A percentile compares a stretch with the other conserved stretches of the same genome.
Conservation (phyloP, 495 filamentous ascomycete species). For the Cairneyella variabilis region DNA sequence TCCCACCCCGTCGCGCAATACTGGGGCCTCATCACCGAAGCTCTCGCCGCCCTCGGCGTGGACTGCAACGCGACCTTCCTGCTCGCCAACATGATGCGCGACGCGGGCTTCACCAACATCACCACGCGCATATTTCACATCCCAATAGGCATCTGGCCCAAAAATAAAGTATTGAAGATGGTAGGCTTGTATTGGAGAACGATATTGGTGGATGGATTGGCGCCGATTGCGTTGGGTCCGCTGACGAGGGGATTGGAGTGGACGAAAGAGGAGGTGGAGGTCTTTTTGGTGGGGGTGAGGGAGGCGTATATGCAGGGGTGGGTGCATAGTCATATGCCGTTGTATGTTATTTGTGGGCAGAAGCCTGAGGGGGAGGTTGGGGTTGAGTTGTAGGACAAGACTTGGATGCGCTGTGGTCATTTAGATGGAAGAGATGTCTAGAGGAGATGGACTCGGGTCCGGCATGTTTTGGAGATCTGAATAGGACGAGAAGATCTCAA, state of each 20-base stretch:
- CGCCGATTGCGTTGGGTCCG: conserved; percentile 59
- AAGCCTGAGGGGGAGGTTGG: conserved; percentile 24
- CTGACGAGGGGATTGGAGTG: conserved; percentile 53
- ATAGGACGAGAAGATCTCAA: no score
- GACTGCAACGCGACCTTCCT: conserved; percentile 47
- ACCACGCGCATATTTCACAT: conserved; percentile 56
- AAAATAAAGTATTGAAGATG: conserved; percentile 57
- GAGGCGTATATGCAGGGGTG: conserved; percentile 41
- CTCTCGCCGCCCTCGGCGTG: conserved; percentile 41
- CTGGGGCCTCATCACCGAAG: conserved; percentile 41
- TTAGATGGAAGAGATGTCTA: no score
- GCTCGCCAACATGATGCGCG: conserved; percentile 43
- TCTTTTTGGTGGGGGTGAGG: conserved; percentile 42
- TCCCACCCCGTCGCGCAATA: conserved; percentile 49
- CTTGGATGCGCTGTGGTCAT: no score
- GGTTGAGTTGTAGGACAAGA: not conserved
- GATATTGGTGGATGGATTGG: conserved; percentile 55
- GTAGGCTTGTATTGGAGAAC: conserved; percentile 56
- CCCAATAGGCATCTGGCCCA: conserved; percentile 65
- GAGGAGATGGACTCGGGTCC: no score
- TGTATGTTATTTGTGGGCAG: conserved; percentile 47
- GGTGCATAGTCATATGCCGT: conserved; percentile 44
- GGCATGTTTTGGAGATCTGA: no score
- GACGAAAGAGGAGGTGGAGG: conserved; percentile 41
- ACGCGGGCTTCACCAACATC: conserved; percentile 57